Evolutionary conservation across 768 basidiomycete species (phyloP).

Genomic region (Amanita rubescens): DNA sequence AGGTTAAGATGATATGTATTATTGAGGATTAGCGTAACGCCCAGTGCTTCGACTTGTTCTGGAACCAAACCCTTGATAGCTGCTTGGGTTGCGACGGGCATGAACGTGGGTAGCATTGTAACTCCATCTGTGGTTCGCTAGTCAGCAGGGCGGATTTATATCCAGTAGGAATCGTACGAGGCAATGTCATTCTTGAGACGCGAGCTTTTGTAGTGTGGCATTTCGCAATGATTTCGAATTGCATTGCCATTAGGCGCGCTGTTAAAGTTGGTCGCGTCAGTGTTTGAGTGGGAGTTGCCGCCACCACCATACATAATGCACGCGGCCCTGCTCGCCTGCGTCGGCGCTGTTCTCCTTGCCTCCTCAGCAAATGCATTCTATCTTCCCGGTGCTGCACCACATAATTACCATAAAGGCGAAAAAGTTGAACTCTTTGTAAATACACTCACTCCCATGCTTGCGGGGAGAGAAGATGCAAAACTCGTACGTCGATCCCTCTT

Average conservation of each 20-base stretch:
- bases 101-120: conserved; percentile 84
- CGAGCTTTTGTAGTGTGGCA: conserved; percentile 79
- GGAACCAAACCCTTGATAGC: conserved; percentile 88
- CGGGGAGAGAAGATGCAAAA: conserved; percentile 60
- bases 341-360: conserved; percentile 16
- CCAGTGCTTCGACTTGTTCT: conserved; percentile 76
- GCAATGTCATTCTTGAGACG: conserved; percentile 77
- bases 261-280: background rate
- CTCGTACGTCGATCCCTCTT: conserved; percentile 44
- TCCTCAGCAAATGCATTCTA: conserved; percentile 62
- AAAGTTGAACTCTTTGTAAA: conserved; percentile 79
- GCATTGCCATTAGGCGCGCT: conserved; percentile 38
- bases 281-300: background rate
- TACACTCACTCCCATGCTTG: conserved; percentile 80
- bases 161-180: conserved; percentile 44
- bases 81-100: conserved; percentile 91
- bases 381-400: conserved; percentile 85
- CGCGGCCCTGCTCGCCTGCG: conserved; percentile 13
- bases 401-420: conserved; percentile 70
- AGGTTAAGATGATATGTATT: conserved; percentile 88
- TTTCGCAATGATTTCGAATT: conserved; percentile 76
- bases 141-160: conserved; percentile 3
- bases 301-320: conserved; percentile 16
- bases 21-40: conserved; percentile 78
- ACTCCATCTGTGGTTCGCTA: conserved; percentile 49